Evolutionary conservation across 2,329 filamentous ascomycete genomes (phyloP).

Genomic region (Daldinia sp.): DNA sequence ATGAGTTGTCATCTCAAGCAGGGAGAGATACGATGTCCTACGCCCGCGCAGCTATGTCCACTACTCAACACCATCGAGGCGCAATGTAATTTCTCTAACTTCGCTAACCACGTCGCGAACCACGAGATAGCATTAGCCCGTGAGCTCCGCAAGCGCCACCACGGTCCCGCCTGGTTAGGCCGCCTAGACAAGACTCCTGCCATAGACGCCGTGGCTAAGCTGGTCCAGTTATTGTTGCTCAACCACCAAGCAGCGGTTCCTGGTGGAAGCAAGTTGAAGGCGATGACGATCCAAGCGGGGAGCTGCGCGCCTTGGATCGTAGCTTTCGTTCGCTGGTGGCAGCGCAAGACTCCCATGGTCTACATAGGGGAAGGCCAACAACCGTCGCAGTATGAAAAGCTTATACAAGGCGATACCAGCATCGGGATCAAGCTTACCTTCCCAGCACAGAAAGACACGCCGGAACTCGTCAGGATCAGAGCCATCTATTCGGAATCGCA

Average conservation of each 20-base stretch:
- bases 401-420: neutral
- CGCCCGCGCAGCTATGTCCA: constrained; percentile 14
- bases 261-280: neutral
- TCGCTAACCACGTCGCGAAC: constrained; percentile 9
- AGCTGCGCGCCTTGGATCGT: constrained; percentile 32
- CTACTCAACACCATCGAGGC: constrained; percentile 13
- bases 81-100: constrained; percentile 22
- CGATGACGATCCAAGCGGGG: constrained; percentile 11
- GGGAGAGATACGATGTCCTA: neutral
- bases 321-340: constrained; percentile 29
- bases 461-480: constrained; percentile 12
- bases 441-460: neutral
- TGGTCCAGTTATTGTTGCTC: constrained; percentile 6
- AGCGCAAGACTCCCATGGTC: constrained; percentile 7
- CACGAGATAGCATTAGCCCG: constrained; percentile 18
- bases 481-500: constrained; percentile 5
- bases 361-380: constrained; percentile 7
- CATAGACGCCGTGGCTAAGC: constrained; percentile 4
- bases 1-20: constrained; percentile 5
- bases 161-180: neutral
- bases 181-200: constrained; percentile 18
- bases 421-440: constrained; percentile 16
- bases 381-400: neutral
- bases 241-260: neutral
- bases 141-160: constrained; percentile 9